Conservation (phyloP, 192 early-diverging fungal genomes). For the Podila epicladia region DNA sequence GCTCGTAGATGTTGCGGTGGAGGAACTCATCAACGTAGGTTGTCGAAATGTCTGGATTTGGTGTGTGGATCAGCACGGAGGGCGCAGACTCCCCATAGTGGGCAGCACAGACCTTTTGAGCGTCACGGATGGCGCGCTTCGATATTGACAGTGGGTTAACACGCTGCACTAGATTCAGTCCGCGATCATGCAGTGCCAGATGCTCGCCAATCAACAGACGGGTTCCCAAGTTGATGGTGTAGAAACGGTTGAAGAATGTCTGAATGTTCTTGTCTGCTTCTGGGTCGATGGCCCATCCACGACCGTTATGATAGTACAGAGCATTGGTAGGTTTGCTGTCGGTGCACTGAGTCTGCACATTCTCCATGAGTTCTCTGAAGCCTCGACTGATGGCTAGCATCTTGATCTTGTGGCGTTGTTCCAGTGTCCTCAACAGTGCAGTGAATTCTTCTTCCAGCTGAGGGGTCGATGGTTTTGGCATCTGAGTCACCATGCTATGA, state of each 20-base stretch:
- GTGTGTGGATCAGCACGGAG: constrained; percentile 55
- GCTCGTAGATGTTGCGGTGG: constrained; percentile 66
- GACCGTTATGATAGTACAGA: constrained; percentile 55
- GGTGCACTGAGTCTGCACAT: constrained; percentile 44
- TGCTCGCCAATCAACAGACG: constrained; percentile 70
- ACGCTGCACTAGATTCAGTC: constrained; percentile 64
- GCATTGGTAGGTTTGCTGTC: constrained; percentile 50
- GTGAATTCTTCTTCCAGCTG: constrained; percentile 46
- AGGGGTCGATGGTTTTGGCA: constrained; percentile 51
- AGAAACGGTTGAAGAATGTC: constrained; percentile 67
- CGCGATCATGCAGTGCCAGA: constrained; percentile 63
- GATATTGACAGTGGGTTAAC: constrained; percentile 64
- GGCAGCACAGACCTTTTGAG: constrained; percentile 53
- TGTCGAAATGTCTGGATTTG: constrained; percentile 57
- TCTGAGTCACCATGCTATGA: constrained; percentile 55
- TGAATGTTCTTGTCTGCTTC: constrained; percentile 60
- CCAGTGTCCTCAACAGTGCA: constrained; percentile 26
- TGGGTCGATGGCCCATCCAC: constrained; percentile 54
- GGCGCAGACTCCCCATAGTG: constrained; percentile 60
- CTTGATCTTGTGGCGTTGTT: constrained; percentile 42
- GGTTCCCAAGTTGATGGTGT: constrained; percentile 69
- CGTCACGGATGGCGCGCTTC: constrained; percentile 58
- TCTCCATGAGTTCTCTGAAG: constrained; percentile 32
- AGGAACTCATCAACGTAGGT: constrained; percentile 68
- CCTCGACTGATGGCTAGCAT: constrained; percentile 43